phyloP scores from a whole-genome alignment of 2,329 filamentous ascomycete species.

The Aspergillus sergii region DNA sequence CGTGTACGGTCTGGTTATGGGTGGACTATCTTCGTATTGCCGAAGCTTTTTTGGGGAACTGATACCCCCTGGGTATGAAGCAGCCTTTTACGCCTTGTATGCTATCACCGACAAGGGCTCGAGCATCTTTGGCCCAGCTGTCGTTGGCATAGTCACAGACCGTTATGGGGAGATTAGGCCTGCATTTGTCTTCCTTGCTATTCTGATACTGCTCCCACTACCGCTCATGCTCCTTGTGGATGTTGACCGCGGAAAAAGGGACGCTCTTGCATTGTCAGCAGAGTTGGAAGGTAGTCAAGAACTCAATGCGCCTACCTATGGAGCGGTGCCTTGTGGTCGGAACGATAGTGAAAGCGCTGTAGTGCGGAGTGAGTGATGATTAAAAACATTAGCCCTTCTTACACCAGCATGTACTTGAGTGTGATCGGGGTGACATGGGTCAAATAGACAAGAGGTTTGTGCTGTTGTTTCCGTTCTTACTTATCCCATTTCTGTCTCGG shows the following conservation, averaged over 20 bases:
- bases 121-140: slow-evolving; percentile 88
- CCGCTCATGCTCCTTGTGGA: slow-evolving; percentile 84
- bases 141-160: slow-evolving; percentile 92
- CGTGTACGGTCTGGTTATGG: slow-evolving; percentile 90
- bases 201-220: slow-evolving; percentile 80
- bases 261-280: slow-evolving; percentile 67
- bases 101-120: slow-evolving; percentile 97
- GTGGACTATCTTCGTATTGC: slow-evolving; percentile 90
- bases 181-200: slow-evolving; percentile 89
- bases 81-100: slow-evolving; percentile 94
- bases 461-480: background rate
- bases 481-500: background rate
- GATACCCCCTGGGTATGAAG: slow-evolving; percentile 91
- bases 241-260: slow-evolving; percentile 74
- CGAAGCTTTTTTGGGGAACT: slow-evolving; percentile 89
- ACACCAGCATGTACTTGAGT: background rate
- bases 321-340: slow-evolving; percentile 17
- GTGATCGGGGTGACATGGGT: background rate
- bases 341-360: background rate
- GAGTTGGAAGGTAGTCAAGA: slow-evolving; percentile 41
- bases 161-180: slow-evolving; percentile 76
- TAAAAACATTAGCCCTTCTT: background rate
- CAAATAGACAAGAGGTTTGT: background rate
- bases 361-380: background rate
- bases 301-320: slow-evolving; percentile 28